Conservation (phyloP, 371 early-diverging fungal genomes). For the Mucor racemosus region DNA sequence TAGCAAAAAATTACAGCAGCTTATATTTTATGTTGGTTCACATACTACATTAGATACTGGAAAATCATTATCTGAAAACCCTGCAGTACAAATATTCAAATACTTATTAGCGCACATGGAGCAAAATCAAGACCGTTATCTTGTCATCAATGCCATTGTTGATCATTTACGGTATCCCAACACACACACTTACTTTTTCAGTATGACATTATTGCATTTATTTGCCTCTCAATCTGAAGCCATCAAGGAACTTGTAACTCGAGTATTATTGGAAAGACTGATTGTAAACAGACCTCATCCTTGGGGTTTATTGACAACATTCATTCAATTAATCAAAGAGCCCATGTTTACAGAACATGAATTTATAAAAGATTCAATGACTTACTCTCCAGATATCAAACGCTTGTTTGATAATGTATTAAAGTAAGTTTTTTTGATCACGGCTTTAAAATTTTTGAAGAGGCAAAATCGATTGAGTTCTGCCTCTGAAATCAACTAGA, state of each 20-base stretch:
- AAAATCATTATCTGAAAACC: slow-evolving; percentile 28
- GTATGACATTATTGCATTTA: slow-evolving; percentile 75
- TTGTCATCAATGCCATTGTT: slow-evolving; percentile 84
- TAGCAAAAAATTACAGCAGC: slow-evolving; percentile 11
- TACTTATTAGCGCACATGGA: slow-evolving; percentile 25
- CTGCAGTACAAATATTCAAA: slow-evolving; percentile 37
- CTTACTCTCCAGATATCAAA: slow-evolving; percentile 66
- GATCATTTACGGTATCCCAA: slow-evolving; percentile 98
- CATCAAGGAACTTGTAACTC: slow-evolving; percentile 94
- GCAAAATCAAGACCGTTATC: slow-evolving; percentile 68
- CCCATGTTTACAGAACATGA: slow-evolving; percentile 82
- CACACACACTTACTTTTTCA: slow-evolving; percentile 93
- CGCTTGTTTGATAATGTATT: slow-evolving; percentile 70
- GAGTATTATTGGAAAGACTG: slow-evolving; percentile 89
- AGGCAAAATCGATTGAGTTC: too few species aligned
- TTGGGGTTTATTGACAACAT: slow-evolving; percentile 95
- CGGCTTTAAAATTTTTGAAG: too few species aligned
- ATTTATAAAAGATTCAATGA: slow-evolving; percentile 56
- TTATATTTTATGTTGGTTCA: slow-evolving; percentile 39
- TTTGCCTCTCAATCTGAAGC: slow-evolving; percentile 64
- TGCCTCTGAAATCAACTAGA: too few species aligned
- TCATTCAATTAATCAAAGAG: slow-evolving; percentile 92
- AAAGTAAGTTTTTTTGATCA: slow-evolving; percentile 37
- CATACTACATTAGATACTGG: slow-evolving; percentile 29
- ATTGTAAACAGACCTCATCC: slow-evolving; percentile 98